Conservation (phyloP, 192 early-diverging fungal genomes). For the Jimgerdemannia flammicorona region DNA sequence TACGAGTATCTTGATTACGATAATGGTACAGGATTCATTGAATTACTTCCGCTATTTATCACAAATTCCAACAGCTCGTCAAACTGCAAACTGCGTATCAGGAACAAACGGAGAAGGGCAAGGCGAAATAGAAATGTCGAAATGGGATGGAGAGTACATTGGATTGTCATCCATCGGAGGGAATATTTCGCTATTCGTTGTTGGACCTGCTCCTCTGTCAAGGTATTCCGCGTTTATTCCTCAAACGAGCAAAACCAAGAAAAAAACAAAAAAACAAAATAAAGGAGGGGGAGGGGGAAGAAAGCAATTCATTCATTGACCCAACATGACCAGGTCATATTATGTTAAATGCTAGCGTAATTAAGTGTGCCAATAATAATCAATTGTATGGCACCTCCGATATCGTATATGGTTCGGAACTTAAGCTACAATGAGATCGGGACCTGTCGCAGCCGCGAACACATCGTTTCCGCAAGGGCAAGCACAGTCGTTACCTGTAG, state of each 20-base stretch:
- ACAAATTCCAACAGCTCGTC: not conserved
- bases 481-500: constrained; percentile 9
- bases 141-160: not conserved
- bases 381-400: not conserved
- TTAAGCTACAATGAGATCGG: not conserved
- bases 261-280: not conserved
- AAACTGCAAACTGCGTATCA: not conserved
- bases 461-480: constrained; percentile 3
- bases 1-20: not conserved
- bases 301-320: no score
- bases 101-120: not conserved
- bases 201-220: no score
- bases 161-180: no score
- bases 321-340: no score
- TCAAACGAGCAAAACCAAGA: not conserved
- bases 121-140: not conserved
- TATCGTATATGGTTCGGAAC: not conserved
- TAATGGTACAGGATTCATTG: no score
- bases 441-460: not conserved
- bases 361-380: not conserved
- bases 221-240: no score
- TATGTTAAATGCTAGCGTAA: no score
- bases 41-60: not conserved
- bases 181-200: no score
- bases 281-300: no score